Percentiles rank a stretch among this genome's conserved stretches.
These are phyloP conservation scores for Ganoderma multipileum DNA, from an alignment of 1,284 basidiomycete species.

Conservation along the genomic window DNA sequence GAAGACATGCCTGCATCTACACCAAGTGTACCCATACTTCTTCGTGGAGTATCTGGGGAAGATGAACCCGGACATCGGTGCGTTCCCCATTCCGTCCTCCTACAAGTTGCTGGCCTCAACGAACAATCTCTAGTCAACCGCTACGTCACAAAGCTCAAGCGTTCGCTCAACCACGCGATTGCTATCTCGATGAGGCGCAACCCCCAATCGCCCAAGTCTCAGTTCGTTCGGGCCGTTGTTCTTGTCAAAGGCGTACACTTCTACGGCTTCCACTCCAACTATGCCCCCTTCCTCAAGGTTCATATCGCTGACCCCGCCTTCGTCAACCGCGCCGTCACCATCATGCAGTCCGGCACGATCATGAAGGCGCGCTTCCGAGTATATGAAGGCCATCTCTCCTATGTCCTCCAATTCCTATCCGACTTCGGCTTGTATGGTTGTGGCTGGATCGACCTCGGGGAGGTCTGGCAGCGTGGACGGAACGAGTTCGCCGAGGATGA, in stretches of 20 bases:
- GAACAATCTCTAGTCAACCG: constrained; percentile 57
- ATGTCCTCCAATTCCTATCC: constrained; percentile 91
- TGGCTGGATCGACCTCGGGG: constrained; percentile 80
- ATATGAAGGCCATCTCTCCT: constrained; percentile 93
- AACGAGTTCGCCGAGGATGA: constrained; percentile 33
- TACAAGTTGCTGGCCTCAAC: not conserved
- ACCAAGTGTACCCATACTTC: constrained; percentile 88
- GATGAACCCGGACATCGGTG: constrained; percentile 57
- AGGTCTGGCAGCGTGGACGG: constrained; percentile 62
- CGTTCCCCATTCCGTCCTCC: constrained; percentile 29
- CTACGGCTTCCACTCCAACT: constrained; percentile 92
- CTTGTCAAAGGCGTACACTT: constrained; percentile 96
- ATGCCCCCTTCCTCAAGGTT: constrained; percentile 92
- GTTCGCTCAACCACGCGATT: constrained; percentile 82
- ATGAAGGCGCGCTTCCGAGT: constrained; percentile 80
- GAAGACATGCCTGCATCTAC: constrained; percentile 89
- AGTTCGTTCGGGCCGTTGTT: constrained; percentile 75
- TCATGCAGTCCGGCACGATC: constrained; percentile 82
- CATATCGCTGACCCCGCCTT: constrained; percentile 76
- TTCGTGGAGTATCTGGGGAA: constrained; percentile 73
- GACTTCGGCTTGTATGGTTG: constrained; percentile 97
- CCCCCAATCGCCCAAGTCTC: constrained; percentile 59
- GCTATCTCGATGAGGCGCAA: constrained; percentile 74
- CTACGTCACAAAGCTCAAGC: constrained; percentile 71
- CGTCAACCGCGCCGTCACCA: constrained; percentile 73